phyloP scores from a whole-genome alignment of 306 rosid genomes.

The Calophaca sinica region DNA sequence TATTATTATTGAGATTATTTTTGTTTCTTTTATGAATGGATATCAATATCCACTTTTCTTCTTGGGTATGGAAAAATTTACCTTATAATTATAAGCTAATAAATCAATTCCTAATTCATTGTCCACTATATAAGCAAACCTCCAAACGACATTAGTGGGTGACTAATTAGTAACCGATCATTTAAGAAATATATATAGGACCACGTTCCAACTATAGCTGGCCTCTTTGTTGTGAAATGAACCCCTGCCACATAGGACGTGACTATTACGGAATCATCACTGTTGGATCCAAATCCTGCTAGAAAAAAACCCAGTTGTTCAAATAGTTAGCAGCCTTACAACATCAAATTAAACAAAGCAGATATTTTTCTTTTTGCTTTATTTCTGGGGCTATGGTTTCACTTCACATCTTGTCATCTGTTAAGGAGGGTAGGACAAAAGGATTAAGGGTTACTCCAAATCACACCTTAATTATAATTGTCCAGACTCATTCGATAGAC shows the following conservation, averaged over 20 bases:
- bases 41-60: no score
- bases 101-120: constrained; percentile 18
- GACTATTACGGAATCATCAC: neutral
- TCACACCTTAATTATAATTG: constrained; percentile 28
- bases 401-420: constrained; percentile 16
- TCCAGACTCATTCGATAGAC: constrained; percentile 33
- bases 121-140: neutral
- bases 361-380: neutral
- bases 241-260: neutral
- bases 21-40: no score
- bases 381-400: constrained; percentile 42
- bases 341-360: constrained; percentile 9
- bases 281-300: constrained; percentile 3
- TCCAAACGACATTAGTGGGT: neutral
- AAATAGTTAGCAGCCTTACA: constrained; percentile 1
- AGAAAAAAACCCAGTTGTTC: constrained; percentile 1
- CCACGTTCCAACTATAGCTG: constrained; percentile 6
- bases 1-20: no score
- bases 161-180: constrained; percentile 16
- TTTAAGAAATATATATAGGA: constrained; percentile 22
- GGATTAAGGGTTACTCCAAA: constrained; percentile 32
- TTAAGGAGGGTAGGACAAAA: constrained; percentile 31
- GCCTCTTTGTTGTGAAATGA: neutral
- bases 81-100: constrained; percentile 8
- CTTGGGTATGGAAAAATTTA: no score